Base-by-base conservation (phyloP, 179 eudicot species). In the Beta macrorhiza region DNA sequence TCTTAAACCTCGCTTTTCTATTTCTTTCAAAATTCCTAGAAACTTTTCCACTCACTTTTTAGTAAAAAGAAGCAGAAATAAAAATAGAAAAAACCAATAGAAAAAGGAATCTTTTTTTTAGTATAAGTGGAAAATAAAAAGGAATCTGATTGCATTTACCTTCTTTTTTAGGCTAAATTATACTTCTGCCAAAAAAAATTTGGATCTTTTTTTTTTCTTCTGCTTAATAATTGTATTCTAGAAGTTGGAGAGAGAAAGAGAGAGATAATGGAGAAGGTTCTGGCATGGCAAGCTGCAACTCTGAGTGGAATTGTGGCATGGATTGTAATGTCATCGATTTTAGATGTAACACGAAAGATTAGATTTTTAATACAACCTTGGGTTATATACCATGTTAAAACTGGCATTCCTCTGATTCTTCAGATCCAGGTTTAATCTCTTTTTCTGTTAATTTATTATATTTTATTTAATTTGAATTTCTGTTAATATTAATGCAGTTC, bases 331-430 rank as follows among this genome's bases (percentile, higher is more conserved):
- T 91, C 98, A 47, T 89, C 97, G 77, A 72, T 86, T 76, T 77
- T 96, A 55, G 86, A 92, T 82, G 59, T 96, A 12, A 94, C 96
- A 47, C 87, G 25, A 65, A 91, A 84, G 84, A 81, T 96, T 82
- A 83, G 99, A 90, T 91, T 96, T 85, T 81, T 89, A 0, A 82
- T 84, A 63, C 93, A 92, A 85, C 94, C 97, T 15, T 91, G 93
- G 96, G 93, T 91, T 42, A 74, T 79, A 29, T 77, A 79, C 52
- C 90, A 79, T 78, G 98, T 94, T 59, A 15, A 63, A 52, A 84
- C 91, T 72, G 93, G 88, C 79, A 89, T 87, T 82, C 90, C 93
- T 13, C 75, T 86, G 64, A 87, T 89, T 82, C 91, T 94, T 72
- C 89, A 85, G 89, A 92, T 96, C 89, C 98, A 94, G 98, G 99